Conservation (phyloP, 106 monocot genomes). For the Xerophyta viscosa region DNA sequence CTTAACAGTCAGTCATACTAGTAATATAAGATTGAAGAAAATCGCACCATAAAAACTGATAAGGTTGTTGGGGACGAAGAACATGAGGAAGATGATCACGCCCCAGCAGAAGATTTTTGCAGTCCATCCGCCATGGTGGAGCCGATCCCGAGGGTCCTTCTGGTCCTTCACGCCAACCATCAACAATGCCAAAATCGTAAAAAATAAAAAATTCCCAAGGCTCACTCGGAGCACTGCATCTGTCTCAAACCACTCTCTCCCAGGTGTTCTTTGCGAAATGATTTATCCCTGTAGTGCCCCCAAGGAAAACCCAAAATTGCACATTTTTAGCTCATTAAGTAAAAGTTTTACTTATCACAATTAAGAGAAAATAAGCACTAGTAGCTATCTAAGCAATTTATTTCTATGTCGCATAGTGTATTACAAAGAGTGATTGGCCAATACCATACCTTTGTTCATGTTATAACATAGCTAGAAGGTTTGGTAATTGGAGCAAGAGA, state of each 20-base stretch:
- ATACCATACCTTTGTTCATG: no score
- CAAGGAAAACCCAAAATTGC: background rate
- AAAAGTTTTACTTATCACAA: no score
- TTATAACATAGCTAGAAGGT: no score
- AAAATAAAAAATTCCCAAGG: conserved; percentile 92
- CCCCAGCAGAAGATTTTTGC: conserved; percentile 89
- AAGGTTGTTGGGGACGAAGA: conserved; percentile 72
- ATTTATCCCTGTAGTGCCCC: conserved; percentile 71
- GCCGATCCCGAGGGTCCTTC: conserved; percentile 82
- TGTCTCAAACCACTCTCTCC: conserved; percentile 97
- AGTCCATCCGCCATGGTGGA: conserved; percentile 97
- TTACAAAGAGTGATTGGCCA: no score
- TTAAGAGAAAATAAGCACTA: no score
- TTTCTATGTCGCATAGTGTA: no score
- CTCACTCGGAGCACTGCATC: conserved; percentile 95
- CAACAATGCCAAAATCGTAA: conserved; percentile 64
- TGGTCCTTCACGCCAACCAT: conserved; percentile 94
- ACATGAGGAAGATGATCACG: conserved; percentile 72
- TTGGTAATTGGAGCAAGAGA: no score
- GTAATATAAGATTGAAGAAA: background rate
- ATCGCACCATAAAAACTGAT: conserved; percentile 75
- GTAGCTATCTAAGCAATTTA: no score
- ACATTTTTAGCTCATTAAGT: no score
- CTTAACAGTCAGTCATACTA: no score
- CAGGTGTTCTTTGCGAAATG: conserved; percentile 83